Conservation (phyloP, 495 filamentous ascomycete species). For the Penicillium bialowiezense region DNA sequence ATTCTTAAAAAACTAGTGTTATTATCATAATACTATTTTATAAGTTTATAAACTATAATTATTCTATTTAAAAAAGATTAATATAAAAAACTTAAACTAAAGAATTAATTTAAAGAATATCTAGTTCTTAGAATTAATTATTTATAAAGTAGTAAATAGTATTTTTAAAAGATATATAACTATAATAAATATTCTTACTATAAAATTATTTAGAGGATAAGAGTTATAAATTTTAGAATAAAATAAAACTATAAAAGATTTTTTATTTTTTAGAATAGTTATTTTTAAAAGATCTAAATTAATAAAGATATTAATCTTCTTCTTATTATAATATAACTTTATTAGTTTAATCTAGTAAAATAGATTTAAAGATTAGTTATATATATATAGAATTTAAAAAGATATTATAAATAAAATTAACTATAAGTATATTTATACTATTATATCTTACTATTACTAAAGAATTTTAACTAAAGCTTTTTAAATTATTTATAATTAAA, state of each 20-base stretch:
- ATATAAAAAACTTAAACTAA: slow-evolving; percentile 8
- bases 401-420: slow-evolving; percentile 16
- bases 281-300: slow-evolving; percentile 5
- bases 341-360: slow-evolving; percentile 15
- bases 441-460: neutral
- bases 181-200: slow-evolving; percentile 12
- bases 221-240: slow-evolving; percentile 20
- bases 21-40: slow-evolving; percentile 8
- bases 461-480: slow-evolving; percentile 18
- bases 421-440: neutral
- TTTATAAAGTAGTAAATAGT: slow-evolving; percentile 18
- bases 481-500: slow-evolving; percentile 18
- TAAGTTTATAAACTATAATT: slow-evolving; percentile 10
- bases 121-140: slow-evolving; percentile 18
- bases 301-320: slow-evolving; percentile 7
- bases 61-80: neutral
- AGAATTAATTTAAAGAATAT: slow-evolving; percentile 20
- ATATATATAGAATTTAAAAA: slow-evolving; percentile 17
- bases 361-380: slow-evolving; percentile 18
- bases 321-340: slow-evolving; percentile 16
- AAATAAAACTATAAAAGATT: slow-evolving; percentile 6
- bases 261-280: slow-evolving; percentile 13
- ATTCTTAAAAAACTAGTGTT: slow-evolving; percentile 21
- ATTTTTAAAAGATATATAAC: slow-evolving; percentile 21
- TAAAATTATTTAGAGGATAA: slow-evolving; percentile 14